A percentile compares a stretch with the other conserved stretches of the same genome.
Evolutionary conservation across 139 green algal species (phyloP).

Genomic region (Coelastrella sp.): DNA sequence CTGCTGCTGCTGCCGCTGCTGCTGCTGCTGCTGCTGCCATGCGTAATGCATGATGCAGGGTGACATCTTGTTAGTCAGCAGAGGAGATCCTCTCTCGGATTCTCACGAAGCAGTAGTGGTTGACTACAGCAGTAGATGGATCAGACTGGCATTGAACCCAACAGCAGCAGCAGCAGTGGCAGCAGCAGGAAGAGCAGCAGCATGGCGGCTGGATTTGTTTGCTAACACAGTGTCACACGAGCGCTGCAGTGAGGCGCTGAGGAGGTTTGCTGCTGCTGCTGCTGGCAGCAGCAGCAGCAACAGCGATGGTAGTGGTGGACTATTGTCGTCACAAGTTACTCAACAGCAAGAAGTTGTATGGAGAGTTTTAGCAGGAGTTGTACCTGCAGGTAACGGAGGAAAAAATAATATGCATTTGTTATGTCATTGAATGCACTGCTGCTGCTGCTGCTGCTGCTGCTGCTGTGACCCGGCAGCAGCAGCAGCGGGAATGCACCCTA

Average conservation of each 20-base stretch:
- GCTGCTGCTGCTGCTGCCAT: neutral
- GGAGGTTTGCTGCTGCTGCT: slow-evolving; percentile 47
- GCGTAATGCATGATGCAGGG: slow-evolving; percentile 42
- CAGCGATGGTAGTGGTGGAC: neutral
- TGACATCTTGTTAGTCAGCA: slow-evolving; percentile 59
- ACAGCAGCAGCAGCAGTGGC: slow-evolving; percentile 37
- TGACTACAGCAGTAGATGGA: slow-evolving; percentile 63
- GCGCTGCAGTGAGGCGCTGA: slow-evolving; percentile 47
- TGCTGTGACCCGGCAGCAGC: neutral
- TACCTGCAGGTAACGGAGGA: slow-evolving; percentile 34
- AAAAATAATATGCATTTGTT: no score
- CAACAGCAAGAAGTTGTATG: slow-evolving; percentile 44
- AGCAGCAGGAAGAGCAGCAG: neutral
- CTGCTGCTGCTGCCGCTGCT: slow-evolving; percentile 8
- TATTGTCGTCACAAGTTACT: neutral
- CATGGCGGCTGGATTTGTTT: slow-evolving; percentile 65
- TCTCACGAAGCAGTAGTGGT: slow-evolving; percentile 61
- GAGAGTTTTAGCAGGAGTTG: slow-evolving; percentile 42
- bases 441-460: slow-evolving; percentile 23
- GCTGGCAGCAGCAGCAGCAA: neutral
- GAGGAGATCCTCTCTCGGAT: slow-evolving; percentile 23
- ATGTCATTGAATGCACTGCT: no score
- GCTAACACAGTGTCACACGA: slow-evolving; percentile 63
- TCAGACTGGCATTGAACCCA: slow-evolving; percentile 58
- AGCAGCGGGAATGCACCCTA: neutral